Evolutionary conservation across 176 grass and related monocot genomes (phyloP).

Genomic region (Carex kokanica): DNA sequence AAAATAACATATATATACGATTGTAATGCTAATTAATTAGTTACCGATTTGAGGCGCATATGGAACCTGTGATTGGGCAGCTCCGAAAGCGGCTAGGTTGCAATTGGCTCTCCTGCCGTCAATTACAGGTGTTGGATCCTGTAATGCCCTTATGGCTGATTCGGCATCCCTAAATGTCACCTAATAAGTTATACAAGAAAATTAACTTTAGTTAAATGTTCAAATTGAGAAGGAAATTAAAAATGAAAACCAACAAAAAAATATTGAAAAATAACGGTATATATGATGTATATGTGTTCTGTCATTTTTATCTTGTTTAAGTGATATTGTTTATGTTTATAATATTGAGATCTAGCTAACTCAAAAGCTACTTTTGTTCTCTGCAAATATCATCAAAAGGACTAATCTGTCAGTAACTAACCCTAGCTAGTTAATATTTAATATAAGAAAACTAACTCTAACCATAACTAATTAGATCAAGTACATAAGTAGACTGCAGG

Average conservation of each 20-base stretch:
- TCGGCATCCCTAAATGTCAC: slow-evolving; percentile 49
- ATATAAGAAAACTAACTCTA: not conserved
- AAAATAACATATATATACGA: not conserved
- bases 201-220: not conserved
- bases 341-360: not conserved
- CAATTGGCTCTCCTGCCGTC: slow-evolving; percentile 54
- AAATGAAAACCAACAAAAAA: not conserved
- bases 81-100: slow-evolving; percentile 49
- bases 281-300: not conserved
- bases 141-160: slow-evolving; percentile 37
- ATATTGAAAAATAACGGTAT: not conserved
- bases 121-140: slow-evolving; percentile 55
- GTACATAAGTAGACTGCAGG: not conserved
- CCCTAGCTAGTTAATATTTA: not conserved
- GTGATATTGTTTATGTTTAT: not conserved
- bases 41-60: slow-evolving; percentile 26
- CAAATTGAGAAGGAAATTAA: not conserved
- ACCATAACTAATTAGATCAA: not conserved
- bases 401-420: slow-evolving; percentile 12
- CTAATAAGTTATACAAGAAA: slow-evolving; percentile 21
- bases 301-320: not conserved
- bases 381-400: slow-evolving; percentile 9
- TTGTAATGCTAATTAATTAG: not conserved
- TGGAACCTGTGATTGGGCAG: slow-evolving; percentile 14
- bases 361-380: not conserved